Evolutionary conservation across 805 yeast species (phyloP).

Genomic region (Komagataella mondaviorum): DNA sequence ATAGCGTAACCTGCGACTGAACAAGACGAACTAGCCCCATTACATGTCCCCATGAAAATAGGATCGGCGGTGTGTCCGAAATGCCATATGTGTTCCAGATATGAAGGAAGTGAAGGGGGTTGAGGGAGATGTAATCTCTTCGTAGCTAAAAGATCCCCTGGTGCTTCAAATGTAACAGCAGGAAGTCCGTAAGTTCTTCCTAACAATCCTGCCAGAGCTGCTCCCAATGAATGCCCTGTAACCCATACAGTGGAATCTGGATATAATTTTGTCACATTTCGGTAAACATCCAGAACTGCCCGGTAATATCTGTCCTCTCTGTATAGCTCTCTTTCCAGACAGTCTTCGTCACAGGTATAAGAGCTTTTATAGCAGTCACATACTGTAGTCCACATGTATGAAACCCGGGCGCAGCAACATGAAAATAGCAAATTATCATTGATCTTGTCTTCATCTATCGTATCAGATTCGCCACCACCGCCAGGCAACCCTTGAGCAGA

Average conservation of each 20-base stretch:
- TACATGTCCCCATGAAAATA: constrained; percentile 90
- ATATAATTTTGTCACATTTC: constrained; percentile 52
- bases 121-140: constrained; percentile 77
- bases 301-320: constrained; percentile 72
- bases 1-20: constrained; percentile 91
- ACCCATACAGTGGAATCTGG: constrained; percentile 74
- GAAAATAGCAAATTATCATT: constrained; percentile 86
- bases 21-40: constrained; percentile 84
- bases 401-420: constrained; percentile 91
- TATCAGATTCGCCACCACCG: constrained; percentile 38
- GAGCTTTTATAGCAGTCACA: constrained; percentile 84
- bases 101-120: constrained; percentile 79
- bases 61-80: constrained; percentile 97
- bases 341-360: constrained; percentile 79
- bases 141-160: constrained; percentile 81
- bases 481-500: constrained; percentile 61
- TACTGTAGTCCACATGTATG: constrained; percentile 87
- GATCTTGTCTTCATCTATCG: constrained; percentile 65
- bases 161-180: constrained; percentile 82
- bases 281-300: constrained; percentile 65
- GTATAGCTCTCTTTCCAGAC: constrained; percentile 66
- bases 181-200: constrained; percentile 90
- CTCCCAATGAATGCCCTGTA: constrained; percentile 94
- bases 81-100: constrained; percentile 83
- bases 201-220: constrained; percentile 64